A percentile compares a stretch with the other conserved stretches of the same genome.
Conservation (phyloP, 108 stramenopile genomes). For the Nannochloropsis oceanica region DNA sequence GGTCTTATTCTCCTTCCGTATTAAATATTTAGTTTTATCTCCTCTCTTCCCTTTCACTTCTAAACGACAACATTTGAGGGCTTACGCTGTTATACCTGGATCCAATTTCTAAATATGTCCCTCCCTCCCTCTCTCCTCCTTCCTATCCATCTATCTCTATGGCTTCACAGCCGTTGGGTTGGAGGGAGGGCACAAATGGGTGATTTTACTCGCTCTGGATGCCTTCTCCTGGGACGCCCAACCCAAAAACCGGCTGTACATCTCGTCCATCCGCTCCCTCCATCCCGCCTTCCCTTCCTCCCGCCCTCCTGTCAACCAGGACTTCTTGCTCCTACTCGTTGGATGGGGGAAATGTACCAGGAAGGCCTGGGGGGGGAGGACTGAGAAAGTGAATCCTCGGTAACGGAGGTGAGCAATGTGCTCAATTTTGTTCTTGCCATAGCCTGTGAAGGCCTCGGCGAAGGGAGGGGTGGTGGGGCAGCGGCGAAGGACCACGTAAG, state of each 20-base stretch:
- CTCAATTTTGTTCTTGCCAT: constrained; percentile 38
- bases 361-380: not conserved
- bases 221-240: not conserved
- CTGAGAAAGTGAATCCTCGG: not conserved
- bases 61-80: too few relatives aligned
- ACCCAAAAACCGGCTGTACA: not conserved
- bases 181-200: not conserved
- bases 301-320: not conserved
- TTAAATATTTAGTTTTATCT: too few relatives aligned
- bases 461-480: constrained; percentile 8
- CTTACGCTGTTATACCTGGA: too few relatives aligned
- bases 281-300: not conserved
- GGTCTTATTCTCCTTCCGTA: too few relatives aligned
- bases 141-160: too few relatives aligned
- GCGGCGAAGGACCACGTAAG: constrained; percentile 23
- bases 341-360: not conserved
- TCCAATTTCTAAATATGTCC: too few relatives aligned
- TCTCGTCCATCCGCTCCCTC: not conserved
- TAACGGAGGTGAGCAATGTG: not conserved
- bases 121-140: too few relatives aligned
- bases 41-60: too few relatives aligned
- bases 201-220: not conserved
- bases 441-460: constrained; percentile 29
- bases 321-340: not conserved
- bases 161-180: not conserved